phyloP scores from a whole-genome alignment of 2,329 filamentous ascomycete genomes.

The Cladosporium austrohemisphaericum region DNA sequence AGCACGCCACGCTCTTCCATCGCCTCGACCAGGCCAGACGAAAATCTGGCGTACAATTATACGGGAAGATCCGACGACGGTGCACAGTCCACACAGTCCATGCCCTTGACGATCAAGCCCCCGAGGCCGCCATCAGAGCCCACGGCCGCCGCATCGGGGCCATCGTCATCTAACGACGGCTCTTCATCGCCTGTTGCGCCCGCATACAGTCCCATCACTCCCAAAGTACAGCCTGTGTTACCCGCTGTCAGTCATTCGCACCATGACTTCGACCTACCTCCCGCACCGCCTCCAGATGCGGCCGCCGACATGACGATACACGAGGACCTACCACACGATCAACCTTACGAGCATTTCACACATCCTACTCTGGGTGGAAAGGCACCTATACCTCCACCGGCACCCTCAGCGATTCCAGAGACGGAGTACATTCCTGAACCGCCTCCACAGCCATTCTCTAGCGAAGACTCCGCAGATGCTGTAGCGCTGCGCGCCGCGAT shows the following conservation, averaged over 20 bases:
- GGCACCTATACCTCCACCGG: constrained; percentile 17
- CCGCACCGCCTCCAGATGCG: constrained; percentile 12
- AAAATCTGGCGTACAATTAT: constrained; percentile 7
- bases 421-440: constrained; percentile 41
- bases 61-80: constrained; percentile 10
- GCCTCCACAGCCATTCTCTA: constrained; percentile 43
- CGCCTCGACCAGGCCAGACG: no score
- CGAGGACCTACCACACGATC: not conserved
- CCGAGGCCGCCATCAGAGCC: constrained; percentile 20
- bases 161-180: constrained; percentile 12
- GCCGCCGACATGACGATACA: constrained; percentile 7
- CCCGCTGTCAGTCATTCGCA: constrained; percentile 18
- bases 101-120: constrained; percentile 27
- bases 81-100: constrained; percentile 20
- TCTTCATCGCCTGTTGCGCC: constrained; percentile 20
- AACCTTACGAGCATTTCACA: not conserved
- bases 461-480: constrained; percentile 70
- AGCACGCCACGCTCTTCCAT: not conserved
- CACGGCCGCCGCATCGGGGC: constrained; percentile 10
- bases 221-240: constrained; percentile 30
- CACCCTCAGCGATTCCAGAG: constrained; percentile 18
- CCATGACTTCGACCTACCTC: constrained; percentile 12
- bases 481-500: constrained; percentile 83
- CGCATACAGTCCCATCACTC: constrained; percentile 33
- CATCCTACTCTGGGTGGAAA: constrained; percentile 5